Conservation (phyloP, 331 rosid species). For the Acacia concinna region DNA sequence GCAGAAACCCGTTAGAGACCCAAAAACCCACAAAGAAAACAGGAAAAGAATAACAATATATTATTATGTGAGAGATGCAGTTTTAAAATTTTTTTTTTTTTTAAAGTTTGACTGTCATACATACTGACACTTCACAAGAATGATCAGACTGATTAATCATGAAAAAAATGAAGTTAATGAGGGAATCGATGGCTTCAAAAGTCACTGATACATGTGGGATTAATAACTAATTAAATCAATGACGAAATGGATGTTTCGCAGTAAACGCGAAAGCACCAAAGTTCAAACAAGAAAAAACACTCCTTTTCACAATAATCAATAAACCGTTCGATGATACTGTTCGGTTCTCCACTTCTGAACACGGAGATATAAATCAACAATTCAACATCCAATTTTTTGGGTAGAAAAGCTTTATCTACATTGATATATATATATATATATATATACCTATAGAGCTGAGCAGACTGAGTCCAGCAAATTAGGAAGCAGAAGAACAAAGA, state of each 20-base stretch:
- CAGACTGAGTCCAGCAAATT: not conserved
- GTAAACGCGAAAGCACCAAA: constrained; percentile 31
- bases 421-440: not conserved
- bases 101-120: constrained; percentile 35
- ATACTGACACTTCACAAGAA: constrained; percentile 44
- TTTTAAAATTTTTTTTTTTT: constrained; percentile 33
- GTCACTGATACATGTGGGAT: constrained; percentile 36
- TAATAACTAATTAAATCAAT: constrained; percentile 41
- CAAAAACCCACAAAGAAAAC: not conserved
- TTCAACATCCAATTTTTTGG: constrained; percentile 2
- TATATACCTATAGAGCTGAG: not conserved
- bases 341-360: constrained; percentile 1
- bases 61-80: constrained; percentile 31
- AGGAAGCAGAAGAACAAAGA: not conserved
- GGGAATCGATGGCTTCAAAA: constrained; percentile 31
- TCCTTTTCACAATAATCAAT: not conserved
- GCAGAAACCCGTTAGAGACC: constrained; percentile 15
- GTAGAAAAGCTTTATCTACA: not conserved
- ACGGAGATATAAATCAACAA: constrained; percentile 7
- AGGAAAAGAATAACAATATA: constrained; percentile 22
- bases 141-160: constrained; percentile 36
- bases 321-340: not conserved
- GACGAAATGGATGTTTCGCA: constrained; percentile 29
- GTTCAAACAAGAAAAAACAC: not conserved
- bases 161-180: constrained; percentile 15